Base-by-base conservation (phyloP, 2,329 filamentous ascomycete species). In the Pseudohalonectria lignicola region DNA sequence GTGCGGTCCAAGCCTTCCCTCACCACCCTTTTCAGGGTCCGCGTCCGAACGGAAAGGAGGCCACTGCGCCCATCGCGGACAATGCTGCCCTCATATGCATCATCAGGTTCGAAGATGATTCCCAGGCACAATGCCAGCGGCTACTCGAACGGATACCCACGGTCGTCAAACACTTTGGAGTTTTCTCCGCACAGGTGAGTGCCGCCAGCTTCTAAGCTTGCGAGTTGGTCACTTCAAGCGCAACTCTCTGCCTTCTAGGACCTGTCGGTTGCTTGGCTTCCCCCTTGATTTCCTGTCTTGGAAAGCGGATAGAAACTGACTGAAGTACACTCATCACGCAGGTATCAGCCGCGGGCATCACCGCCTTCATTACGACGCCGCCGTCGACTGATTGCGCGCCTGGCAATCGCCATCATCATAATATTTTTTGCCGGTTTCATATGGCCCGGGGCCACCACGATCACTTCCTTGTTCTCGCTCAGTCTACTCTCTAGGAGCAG, bases 101-200 rank as follows among this genome's bases (percentile, higher is more conserved):
- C 65, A 41, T 62, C 65, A 49, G 61, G 63, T 56, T 64, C 63
- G 57, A 79, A 77, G 66, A 83, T 82, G 77, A 87, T 92, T 78
- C 84, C 90, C 58, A 78, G 86, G 67, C 86, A 94, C 71, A 74
- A 82, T 56, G 65, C 67, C 44, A 66, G 67, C 61, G 80, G 80
- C 59, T 90, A 83, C 62, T 76, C 81, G 45, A 94, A 92, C 66
- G 88, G 86, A 55, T 88, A 88, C 59, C 82, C 83, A 46, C 73
- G 79, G 46, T 74, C 72, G 43, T 39, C 45, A 15, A 80, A 80
- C 54, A 84, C 82, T 33, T 90, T 94, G 57, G 86, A 86, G 48
- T 88, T 93, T 53, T 86, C 85, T 49, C 85, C 86, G 49, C 86
- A 94, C 60, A 84, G 86, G 83, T 94, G 75, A 53, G 71, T 54